Percentiles rank a stretch among this genome's conserved stretches.
Evolutionary conservation across 768 basidiomycete genomes (phyloP).

Genomic region (Wakefieldia striispora): DNA sequence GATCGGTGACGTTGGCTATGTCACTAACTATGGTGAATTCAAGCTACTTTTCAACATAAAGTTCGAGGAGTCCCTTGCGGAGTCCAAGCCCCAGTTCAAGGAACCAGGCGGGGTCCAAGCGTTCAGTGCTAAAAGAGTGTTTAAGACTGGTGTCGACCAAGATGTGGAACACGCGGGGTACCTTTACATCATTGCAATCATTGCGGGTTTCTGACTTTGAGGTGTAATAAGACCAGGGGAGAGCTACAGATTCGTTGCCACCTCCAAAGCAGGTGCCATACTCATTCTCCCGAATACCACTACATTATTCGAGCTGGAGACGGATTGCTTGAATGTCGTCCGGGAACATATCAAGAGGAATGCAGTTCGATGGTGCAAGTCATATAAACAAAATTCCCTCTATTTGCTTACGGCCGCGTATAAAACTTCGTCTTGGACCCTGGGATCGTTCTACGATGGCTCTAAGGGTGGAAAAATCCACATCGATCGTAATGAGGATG

Average conservation of each 20-base stretch:
- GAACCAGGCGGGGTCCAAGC: no score
- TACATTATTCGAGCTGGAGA: conserved; percentile 12
- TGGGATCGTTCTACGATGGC: conserved; percentile 12
- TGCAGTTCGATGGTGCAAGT: conserved; percentile 25
- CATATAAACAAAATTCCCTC: conserved; percentile 14
- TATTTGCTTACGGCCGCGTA: conserved; percentile 30
- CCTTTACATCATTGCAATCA: no score
- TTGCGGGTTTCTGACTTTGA: no score
- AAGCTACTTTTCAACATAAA: conserved; percentile 34
- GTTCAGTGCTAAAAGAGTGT: no score
- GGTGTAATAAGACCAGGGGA: not conserved
- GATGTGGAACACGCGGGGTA: no score
- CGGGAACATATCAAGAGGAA: conserved; percentile 11
- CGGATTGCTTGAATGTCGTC: conserved; percentile 1
- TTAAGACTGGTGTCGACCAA: no score
- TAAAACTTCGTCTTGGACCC: conserved; percentile 25
- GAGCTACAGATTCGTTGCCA: not conserved
- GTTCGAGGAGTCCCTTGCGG: no score
- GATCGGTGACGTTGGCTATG: conserved; percentile 33
- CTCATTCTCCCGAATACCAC: conserved; percentile 30
- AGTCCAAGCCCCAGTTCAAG: no score
- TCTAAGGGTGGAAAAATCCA: no score
- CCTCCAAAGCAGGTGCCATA: conserved; percentile 21
- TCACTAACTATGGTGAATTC: conserved; percentile 24
- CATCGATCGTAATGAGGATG: no score